Evolutionary conservation across 1,284 basidiomycete genomes (phyloP), one percentile per base, ranked within the genome.

Genomic region (Ganoderma lingzhi): DNA sequence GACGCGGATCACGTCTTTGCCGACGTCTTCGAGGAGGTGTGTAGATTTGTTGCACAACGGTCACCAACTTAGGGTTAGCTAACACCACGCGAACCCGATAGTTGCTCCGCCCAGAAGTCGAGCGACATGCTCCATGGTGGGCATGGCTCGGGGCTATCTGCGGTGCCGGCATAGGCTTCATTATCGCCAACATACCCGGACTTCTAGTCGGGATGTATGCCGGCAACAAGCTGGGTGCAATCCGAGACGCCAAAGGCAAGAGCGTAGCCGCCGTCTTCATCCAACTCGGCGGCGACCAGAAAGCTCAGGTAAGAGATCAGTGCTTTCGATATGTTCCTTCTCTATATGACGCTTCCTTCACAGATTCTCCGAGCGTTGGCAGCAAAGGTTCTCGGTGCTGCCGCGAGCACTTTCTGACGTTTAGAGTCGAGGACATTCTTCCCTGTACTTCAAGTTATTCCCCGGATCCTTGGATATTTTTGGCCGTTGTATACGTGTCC

Each of bases 211-310:
- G 93, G 71, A 94, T 90, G 1, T 89, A 93, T 74, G 94, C 94
- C 0, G 96, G 96, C 0, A 96, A 96, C 76, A 85, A 93, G 19
- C 82, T 97, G 45, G 96, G 96, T 60, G 94, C 95, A 1, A 86
- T 98, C 65, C 86, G 96, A 65, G 96, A 98, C 76, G 96, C 96
- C 2, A 97, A 97, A 83, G 96, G 93, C 19, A 96, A 95, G 85
- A 92, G 91, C 71, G 96, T 98, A 30, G 95, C 94, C 12, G 86
- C 92, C 23, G 97, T 99, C n/a, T 99, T 99, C 80, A 83, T 86
- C 61, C 86, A 92, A 37, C 85, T 98, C 15, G 92, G 90, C 19
- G 87, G 90, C 2, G 84, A 84, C 64, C 94, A 97, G 85, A 96
- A 95, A 78, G 95, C 96, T 45, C 93, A 96, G 88, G 95, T 94